Conservation (phyloP, 176 grass and related monocot species). For the Tuctoria greenei region DNA sequence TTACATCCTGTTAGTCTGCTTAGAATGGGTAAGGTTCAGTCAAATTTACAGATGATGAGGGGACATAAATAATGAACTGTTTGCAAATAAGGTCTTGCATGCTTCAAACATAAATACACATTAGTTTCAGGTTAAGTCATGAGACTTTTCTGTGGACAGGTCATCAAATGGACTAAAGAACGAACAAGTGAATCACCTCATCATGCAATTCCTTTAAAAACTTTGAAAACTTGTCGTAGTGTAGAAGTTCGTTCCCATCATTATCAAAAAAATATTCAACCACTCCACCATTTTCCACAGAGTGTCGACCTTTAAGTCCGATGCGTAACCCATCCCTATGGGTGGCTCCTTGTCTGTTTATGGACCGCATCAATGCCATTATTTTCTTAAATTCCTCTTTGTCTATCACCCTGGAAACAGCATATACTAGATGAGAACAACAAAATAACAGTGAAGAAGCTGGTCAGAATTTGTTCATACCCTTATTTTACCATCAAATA, state of each 20-base stretch:
- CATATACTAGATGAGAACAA: slow-evolving; percentile 31
- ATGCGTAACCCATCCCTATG: slow-evolving; percentile 80
- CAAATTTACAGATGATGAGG: slow-evolving; percentile 2
- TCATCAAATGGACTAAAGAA: slow-evolving; percentile 21
- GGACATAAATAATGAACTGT: background rate
- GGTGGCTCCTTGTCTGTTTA: slow-evolving; percentile 83
- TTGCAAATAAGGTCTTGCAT: background rate
- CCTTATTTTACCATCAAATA: slow-evolving; percentile 72
- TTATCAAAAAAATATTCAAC: slow-evolving; percentile 86
- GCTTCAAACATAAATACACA: slow-evolving; percentile 7
- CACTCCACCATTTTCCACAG: slow-evolving; percentile 80
- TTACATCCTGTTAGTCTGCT: background rate
- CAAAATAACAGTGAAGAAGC: slow-evolving; percentile 29
- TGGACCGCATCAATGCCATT: slow-evolving; percentile 88
- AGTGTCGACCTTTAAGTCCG: slow-evolving; percentile 67
- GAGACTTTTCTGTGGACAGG: background rate
- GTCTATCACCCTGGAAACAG: slow-evolving; percentile 81
- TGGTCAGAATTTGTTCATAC: slow-evolving; percentile 54
- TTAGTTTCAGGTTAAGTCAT: slow-evolving; percentile 1
- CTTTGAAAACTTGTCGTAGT: slow-evolving; percentile 65
- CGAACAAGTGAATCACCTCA: slow-evolving; percentile 54
- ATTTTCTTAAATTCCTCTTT: slow-evolving; percentile 97
- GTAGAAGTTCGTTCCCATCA: slow-evolving; percentile 66
- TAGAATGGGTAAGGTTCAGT: background rate
- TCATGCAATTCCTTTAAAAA: slow-evolving; percentile 85